Conservation (phyloP, 768 basidiomycete genomes). For the Aureoboletus auriporus region DNA sequence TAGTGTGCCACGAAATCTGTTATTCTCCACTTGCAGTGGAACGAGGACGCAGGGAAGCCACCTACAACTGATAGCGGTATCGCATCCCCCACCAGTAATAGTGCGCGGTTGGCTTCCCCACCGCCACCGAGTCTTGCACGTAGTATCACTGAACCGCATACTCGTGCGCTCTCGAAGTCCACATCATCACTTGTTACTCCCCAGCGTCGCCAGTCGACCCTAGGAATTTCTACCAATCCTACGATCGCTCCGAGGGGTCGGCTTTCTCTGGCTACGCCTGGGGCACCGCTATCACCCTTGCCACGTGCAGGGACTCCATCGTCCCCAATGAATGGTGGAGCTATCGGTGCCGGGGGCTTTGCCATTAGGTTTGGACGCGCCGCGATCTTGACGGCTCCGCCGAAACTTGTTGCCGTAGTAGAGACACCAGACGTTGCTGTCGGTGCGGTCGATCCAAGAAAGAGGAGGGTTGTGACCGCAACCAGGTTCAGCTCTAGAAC, state of each 20-base stretch:
- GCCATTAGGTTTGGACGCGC: constrained; percentile 60
- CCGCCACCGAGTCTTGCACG: constrained; percentile 21
- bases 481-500: constrained; percentile 82
- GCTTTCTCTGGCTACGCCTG: constrained; percentile 39
- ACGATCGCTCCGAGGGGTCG: constrained; percentile 38
- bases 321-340: constrained; percentile 23
- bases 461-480: constrained; percentile 80
- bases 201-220: constrained; percentile 31
- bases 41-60: constrained; percentile 49
- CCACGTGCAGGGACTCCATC: constrained; percentile 33
- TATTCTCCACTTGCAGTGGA: constrained; percentile 84
- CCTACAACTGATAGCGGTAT: constrained; percentile 11
- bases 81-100: constrained; percentile 24
- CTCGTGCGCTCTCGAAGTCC: constrained; percentile 53
- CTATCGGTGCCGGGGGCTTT: constrained; percentile 32
- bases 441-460: constrained; percentile 81
- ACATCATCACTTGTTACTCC: constrained; percentile 44
- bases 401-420: constrained; percentile 75
- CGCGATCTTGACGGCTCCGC: constrained; percentile 78
- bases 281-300: constrained; percentile 34
- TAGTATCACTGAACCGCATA: constrained; percentile 28
- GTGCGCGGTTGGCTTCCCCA: constrained; percentile 23
- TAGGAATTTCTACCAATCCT: constrained; percentile 34
- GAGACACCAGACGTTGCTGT: constrained; percentile 88
- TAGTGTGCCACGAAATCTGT: constrained; percentile 88